phyloP scores from a whole-genome alignment of 805 yeast genomes.

The Priceomyces carsonii region DNA sequence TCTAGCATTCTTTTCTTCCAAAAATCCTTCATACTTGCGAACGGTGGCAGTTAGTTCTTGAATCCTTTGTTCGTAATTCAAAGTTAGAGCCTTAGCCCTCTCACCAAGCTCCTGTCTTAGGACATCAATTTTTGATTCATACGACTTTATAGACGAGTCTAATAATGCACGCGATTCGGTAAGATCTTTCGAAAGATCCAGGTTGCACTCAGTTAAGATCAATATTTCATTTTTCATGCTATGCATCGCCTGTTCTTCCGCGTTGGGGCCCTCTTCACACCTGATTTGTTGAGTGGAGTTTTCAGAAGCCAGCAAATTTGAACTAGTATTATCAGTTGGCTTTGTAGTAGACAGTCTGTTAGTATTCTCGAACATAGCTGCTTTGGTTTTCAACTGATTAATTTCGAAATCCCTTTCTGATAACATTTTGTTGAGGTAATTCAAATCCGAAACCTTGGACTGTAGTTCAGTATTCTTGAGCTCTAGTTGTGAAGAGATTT shows the following conservation, averaged over 20 bases:
- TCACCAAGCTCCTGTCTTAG: constrained; percentile 29
- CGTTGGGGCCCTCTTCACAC: constrained; percentile 3
- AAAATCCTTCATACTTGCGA: constrained; percentile 31
- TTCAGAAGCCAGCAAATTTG: no score
- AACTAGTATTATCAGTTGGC: no score
- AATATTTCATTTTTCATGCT: constrained; percentile 17
- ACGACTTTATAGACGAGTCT: constrained; percentile 16
- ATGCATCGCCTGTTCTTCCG: constrained; percentile 14
- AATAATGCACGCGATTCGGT: constrained; percentile 11
- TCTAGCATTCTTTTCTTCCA: constrained; percentile 37
- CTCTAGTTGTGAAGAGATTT: no score
- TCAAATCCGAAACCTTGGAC: constrained; percentile 8
- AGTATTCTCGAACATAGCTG: constrained; percentile 13
- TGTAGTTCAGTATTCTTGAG: constrained; percentile 2
- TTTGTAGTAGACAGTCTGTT: no score
- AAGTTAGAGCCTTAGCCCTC: constrained; percentile 20
- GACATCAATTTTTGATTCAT: constrained; percentile 22
- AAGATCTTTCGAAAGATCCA: constrained; percentile 17
- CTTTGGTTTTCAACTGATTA: constrained; percentile 14
- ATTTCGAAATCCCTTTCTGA: constrained; percentile 26
- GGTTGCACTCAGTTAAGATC: constrained; percentile 20
- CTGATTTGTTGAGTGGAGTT: no score
- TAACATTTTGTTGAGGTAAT: constrained; percentile 13
- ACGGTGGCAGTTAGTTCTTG: constrained; percentile 32
- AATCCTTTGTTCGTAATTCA: constrained; percentile 34